phyloP scores from a whole-genome alignment of 2,329 filamentous ascomycete species.

The Talaromyces sp. region DNA sequence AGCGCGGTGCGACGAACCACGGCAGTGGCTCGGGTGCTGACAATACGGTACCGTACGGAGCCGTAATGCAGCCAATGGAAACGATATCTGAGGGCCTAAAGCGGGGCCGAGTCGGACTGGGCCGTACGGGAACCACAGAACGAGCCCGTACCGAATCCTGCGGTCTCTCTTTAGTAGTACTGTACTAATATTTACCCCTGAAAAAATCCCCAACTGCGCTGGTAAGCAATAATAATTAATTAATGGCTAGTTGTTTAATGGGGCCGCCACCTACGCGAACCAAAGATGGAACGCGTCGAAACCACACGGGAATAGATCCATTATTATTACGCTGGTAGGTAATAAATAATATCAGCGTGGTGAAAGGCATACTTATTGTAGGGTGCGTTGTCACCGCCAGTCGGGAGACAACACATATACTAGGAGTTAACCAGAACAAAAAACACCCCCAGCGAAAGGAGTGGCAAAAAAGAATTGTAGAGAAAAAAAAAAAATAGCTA shows the following conservation, averaged over 20 bases:
- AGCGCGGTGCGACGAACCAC: not conserved
- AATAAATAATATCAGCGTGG: not conserved
- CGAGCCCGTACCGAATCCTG: not conserved
- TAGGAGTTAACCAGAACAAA: not conserved
- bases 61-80: not conserved
- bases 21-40: not conserved
- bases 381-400: not conserved
- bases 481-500: not conserved
- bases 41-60: not conserved
- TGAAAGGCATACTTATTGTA: not conserved
- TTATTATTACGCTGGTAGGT: not conserved
- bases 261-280: slow-evolving; percentile 1
- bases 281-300: not conserved
- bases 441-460: not conserved
- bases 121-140: not conserved
- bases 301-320: not conserved
- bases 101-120: not conserved
- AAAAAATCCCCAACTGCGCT: not conserved
- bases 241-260: not conserved
- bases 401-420: not conserved
- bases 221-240: not conserved
- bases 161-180: not conserved
- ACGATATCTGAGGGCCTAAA: not conserved
- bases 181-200: too few relatives aligned
- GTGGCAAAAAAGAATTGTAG: not conserved